A percentile compares a stretch with the other conserved stretches of the same genome.
phyloP scores from a whole-genome alignment of 306 rosid genomes.

The Cyamopsis tetragonoloba region DNA sequence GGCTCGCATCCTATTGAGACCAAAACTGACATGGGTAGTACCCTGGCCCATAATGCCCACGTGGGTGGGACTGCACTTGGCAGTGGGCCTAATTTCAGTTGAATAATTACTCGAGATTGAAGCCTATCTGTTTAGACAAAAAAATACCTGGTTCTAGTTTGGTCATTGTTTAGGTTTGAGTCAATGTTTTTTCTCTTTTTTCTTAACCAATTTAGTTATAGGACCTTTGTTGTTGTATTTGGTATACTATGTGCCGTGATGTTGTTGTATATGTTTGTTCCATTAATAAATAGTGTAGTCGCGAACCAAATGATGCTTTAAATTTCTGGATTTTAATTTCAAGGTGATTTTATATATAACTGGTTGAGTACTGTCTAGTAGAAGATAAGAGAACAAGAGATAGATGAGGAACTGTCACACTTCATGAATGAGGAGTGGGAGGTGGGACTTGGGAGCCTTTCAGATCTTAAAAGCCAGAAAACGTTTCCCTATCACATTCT shows the following conservation, averaged over 20 bases:
- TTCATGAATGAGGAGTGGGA: too few species aligned
- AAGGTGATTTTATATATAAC: too few species aligned
- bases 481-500: too few species aligned
- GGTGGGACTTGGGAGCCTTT: too few species aligned
- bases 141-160: too few species aligned
- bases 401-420: too few species aligned
- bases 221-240: neutral
- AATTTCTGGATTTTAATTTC: too few species aligned
- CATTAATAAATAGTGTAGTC: neutral
- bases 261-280: neutral
- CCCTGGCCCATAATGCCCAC: conserved; percentile 15
- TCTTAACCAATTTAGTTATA: neutral
- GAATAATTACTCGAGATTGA: neutral
- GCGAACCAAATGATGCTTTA: neutral
- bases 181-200: neutral
- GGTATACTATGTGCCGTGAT: neutral
- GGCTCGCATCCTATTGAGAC: conserved; percentile 34
- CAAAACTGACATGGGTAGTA: conserved; percentile 27
- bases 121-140: neutral
- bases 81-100: conserved; percentile 27
- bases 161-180: neutral
- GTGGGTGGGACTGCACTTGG: conserved; percentile 14
- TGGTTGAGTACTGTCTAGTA: too few species aligned
- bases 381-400: too few species aligned
- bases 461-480: too few species aligned